These are phyloP conservation scores for Starmerella riodocensis DNA, from an alignment of 805 yeast species.

Conservation along the genomic window DNA sequence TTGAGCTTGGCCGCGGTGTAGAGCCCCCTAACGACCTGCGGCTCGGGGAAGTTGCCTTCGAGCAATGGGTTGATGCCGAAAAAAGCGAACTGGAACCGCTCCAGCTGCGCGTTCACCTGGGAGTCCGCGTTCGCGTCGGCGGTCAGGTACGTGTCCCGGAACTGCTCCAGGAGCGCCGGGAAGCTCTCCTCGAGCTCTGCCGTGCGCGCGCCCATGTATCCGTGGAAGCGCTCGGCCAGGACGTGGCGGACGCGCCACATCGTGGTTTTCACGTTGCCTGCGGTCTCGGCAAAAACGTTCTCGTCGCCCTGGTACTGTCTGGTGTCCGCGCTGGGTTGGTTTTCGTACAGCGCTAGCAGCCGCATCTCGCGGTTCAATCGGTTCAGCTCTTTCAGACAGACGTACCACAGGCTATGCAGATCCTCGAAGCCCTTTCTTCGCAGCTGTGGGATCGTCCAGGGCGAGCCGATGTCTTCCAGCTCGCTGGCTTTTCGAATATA, in stretches of 20 bases:
- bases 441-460: conserved; percentile 81
- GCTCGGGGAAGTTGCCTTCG: conserved; percentile 46
- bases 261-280: conserved; percentile 40
- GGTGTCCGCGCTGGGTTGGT: conserved; percentile 20
- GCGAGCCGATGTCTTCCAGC: conserved; percentile 35
- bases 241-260: conserved; percentile 79
- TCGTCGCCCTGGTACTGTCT: conserved; percentile 5
- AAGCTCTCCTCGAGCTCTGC: conserved; percentile 32
- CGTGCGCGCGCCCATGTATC: conserved; percentile 45
- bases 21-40: conserved; percentile 52
- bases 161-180: conserved; percentile 40
- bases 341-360: conserved; percentile 33
- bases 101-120: conserved; percentile 54
- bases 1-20: conserved; percentile 57
- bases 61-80: conserved; percentile 72
- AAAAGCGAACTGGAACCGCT: conserved; percentile 66
- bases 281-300: conserved; percentile 25
- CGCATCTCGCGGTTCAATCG: conserved; percentile 61
- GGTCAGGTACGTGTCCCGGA: conserved; percentile 43
- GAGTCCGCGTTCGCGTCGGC: conserved; percentile 42
- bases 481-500: conserved; percentile 49
- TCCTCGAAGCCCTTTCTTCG: conserved; percentile 87
- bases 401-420: conserved; percentile 82
- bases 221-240: conserved; percentile 68
- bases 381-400: conserved; percentile 72